These are phyloP conservation scores for Rutidosis leptorrhynchoides DNA, from an alignment of 129 eudicot genomes.

Conservation along the genomic window DNA sequence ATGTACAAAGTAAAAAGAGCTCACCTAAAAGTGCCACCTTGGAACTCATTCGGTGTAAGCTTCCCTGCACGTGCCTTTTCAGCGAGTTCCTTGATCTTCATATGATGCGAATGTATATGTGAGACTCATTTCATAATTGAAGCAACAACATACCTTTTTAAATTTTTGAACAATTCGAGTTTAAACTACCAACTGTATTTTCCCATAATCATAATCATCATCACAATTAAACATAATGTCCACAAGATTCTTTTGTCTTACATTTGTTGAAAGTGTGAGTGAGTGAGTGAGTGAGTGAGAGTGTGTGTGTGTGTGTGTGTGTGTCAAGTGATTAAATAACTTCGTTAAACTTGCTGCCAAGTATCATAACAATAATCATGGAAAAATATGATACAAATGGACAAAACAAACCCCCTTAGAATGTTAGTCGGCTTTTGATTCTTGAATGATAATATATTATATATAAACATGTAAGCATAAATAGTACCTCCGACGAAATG, in stretches of 20 bases:
- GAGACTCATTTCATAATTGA: neutral
- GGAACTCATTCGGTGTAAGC: constrained; percentile 88
- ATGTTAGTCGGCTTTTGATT: neutral
- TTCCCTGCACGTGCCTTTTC: constrained; percentile 90
- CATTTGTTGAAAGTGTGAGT: neutral
- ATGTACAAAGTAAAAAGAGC: neutral
- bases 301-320: constrained; percentile 1
- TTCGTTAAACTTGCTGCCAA: neutral
- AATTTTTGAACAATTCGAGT: constrained; percentile 2
- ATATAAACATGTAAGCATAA: neutral
- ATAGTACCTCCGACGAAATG: constrained; percentile 77
- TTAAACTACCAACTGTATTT: neutral
- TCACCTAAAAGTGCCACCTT: constrained; percentile 97
- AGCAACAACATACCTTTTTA: neutral
- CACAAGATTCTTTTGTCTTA: neutral
- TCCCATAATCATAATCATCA: neutral
- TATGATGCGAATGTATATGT: constrained; percentile 1
- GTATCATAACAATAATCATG: neutral
- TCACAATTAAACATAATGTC: neutral
- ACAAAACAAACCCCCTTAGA: constrained; percentile 6
- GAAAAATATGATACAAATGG: constrained; percentile 1
- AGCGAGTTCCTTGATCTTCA: constrained; percentile 91
- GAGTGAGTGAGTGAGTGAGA: neutral
- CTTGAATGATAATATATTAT: neutral
- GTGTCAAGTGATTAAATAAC: neutral